These are phyloP conservation scores for Marchantia paleacea DNA, from an alignment of 225 moss, liverwort and hornwort genomes.

Conservation along the genomic window DNA sequence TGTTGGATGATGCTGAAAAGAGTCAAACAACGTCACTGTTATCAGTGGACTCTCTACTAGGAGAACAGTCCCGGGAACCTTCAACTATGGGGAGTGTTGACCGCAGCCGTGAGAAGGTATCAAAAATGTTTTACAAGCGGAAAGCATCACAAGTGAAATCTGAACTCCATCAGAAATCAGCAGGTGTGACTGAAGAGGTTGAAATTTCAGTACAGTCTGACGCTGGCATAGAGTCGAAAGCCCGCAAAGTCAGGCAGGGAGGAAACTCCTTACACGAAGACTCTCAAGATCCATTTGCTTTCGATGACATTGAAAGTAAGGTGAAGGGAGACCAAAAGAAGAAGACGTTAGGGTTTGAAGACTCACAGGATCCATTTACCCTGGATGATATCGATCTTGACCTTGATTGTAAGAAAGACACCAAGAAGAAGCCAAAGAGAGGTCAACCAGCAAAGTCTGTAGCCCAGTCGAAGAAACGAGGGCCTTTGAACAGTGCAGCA, in stretches of 20 bases:
- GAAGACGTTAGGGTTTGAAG: constrained; percentile 47
- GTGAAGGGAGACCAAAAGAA: constrained; percentile 43
- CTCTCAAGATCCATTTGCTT: constrained; percentile 78
- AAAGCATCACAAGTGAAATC: not conserved
- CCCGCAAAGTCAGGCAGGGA: constrained; percentile 5
- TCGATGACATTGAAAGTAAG: constrained; percentile 54
- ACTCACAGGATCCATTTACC: constrained; percentile 85
- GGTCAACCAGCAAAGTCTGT: constrained; percentile 46
- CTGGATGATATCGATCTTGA: constrained; percentile 75
- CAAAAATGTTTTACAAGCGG: constrained; percentile 2
- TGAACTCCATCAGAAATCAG: constrained; percentile 1
- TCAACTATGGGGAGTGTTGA: not conserved
- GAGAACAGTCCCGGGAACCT: not conserved
- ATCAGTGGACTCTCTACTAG: constrained; percentile 23
- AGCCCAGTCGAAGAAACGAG: constrained; percentile 30
- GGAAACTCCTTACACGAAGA: constrained; percentile 40
- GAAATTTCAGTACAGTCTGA: constrained; percentile 20
- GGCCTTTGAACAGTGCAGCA: constrained; percentile 14
- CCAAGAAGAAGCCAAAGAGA: constrained; percentile 62
- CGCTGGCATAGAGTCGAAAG: constrained; percentile 14
- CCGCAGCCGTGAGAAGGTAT: constrained; percentile 6
- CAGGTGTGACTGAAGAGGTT: not conserved
- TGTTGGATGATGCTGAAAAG: constrained; percentile 22
- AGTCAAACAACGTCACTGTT: constrained; percentile 23
- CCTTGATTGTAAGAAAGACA: constrained; percentile 39